These are phyloP conservation scores for Phytophthora pistaciae DNA, from an alignment of 352 stramenopile genomes.

Conservation along the genomic window DNA sequence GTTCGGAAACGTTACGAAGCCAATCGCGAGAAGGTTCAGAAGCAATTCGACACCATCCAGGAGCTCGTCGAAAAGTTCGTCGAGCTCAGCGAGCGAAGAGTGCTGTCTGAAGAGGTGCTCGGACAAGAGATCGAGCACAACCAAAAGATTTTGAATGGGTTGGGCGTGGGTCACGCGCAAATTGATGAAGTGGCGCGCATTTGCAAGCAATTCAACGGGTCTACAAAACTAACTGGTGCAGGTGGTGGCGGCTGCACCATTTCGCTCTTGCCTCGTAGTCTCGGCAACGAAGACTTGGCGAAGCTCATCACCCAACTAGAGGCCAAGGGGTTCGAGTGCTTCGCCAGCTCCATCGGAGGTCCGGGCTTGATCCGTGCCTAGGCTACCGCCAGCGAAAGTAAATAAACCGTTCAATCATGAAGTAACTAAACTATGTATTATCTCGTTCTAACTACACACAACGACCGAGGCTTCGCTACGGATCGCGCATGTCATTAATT, in stretches of 20 bases:
- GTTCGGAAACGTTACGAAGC: slow-evolving; percentile 77
- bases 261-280: slow-evolving; percentile 66
- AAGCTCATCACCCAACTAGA: slow-evolving; percentile 63
- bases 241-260: slow-evolving; percentile 91
- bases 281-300: slow-evolving; percentile 48
- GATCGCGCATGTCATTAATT: slow-evolving; percentile 18
- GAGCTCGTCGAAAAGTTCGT: slow-evolving; percentile 76
- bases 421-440: slow-evolving; percentile 39
- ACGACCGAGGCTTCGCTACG: slow-evolving; percentile 1
- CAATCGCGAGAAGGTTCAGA: slow-evolving; percentile 50
- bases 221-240: slow-evolving; percentile 93
- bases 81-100: slow-evolving; percentile 36
- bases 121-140: slow-evolving; percentile 69
- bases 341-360: slow-evolving; percentile 67
- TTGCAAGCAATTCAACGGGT: slow-evolving; percentile 59
- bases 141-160: slow-evolving; percentile 75
- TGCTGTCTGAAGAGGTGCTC: slow-evolving; percentile 56
- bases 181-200: slow-evolving; percentile 84
- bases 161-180: slow-evolving; percentile 87
- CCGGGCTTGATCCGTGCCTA: slow-evolving; percentile 46
- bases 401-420: slow-evolving; percentile 3
- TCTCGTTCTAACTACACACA: slow-evolving; percentile 42
- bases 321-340: slow-evolving; percentile 59
- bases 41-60: slow-evolving; percentile 85
- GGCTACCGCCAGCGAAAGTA: neutral